A percentile compares a stretch with the other conserved stretches of the same genome.
Conservation (phyloP, 495 filamentous ascomycete genomes). For the Margaritispora aquatica region DNA sequence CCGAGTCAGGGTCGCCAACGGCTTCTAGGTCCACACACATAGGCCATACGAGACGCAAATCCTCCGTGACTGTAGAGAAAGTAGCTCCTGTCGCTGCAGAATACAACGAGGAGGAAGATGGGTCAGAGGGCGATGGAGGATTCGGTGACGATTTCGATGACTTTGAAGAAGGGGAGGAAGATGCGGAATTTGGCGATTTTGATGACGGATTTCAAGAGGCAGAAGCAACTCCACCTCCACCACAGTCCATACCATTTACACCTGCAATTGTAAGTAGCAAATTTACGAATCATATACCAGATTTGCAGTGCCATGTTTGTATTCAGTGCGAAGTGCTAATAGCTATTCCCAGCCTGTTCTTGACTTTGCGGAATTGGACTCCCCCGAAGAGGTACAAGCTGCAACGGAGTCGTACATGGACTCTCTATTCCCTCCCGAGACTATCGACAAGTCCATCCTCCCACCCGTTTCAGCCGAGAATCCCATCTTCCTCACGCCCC, state of each 20-base stretch:
- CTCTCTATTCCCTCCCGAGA: constrained; percentile 50
- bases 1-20: constrained; percentile 49
- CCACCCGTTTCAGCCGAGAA: constrained; percentile 39
- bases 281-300: constrained; percentile 4
- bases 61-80: constrained; percentile 17
- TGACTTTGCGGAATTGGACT: constrained; percentile 58
- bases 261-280: constrained; percentile 43
- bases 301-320: neutral
- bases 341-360: constrained; percentile 51
- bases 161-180: constrained; percentile 76
- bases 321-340: constrained; percentile 4
- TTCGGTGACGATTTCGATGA: constrained; percentile 95
- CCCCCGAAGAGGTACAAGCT: constrained; percentile 40
- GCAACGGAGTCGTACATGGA: constrained; percentile 47
- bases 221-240: constrained; percentile 37
- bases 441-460: constrained; percentile 42
- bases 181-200: constrained; percentile 84
- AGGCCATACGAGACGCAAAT: constrained; percentile 23
- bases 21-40: constrained; percentile 31
- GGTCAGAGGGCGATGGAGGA: constrained; percentile 43
- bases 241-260: constrained; percentile 33
- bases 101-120: constrained; percentile 31
- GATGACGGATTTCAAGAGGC: constrained; percentile 75
- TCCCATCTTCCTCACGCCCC: constrained; percentile 59
- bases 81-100: constrained; percentile 15